phyloP scores from a whole-genome alignment of 2,329 filamentous ascomycete genomes.

The Xylariales sp. region DNA sequence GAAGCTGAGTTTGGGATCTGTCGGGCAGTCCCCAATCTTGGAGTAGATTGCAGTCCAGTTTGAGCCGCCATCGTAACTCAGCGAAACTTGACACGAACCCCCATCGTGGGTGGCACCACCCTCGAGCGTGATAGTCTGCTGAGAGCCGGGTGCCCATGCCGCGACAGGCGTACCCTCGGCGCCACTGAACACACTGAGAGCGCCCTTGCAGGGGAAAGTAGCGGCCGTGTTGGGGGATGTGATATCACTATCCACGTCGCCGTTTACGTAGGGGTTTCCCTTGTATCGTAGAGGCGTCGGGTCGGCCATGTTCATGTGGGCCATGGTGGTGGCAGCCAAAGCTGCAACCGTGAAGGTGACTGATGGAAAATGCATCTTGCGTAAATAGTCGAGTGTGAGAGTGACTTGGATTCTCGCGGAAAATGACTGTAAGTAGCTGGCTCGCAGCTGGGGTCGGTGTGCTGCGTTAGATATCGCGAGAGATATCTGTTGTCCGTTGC shows the following conservation, averaged over 20 bases:
- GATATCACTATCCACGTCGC: constrained; percentile 72
- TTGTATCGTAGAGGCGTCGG: constrained; percentile 51
- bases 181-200: constrained; percentile 44
- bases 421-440: constrained; percentile 10
- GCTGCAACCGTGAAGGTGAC: constrained; percentile 31
- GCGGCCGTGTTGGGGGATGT: constrained; percentile 56
- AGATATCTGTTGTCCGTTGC: too few relatives aligned
- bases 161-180: constrained; percentile 48
- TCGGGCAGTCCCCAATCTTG: constrained; percentile 33
- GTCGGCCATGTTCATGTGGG: constrained; percentile 52
- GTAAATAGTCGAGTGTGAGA: constrained; percentile 13
- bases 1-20: constrained; percentile 55
- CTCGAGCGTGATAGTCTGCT: constrained; percentile 58
- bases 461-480: too few relatives aligned
- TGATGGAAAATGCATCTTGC: constrained; percentile 37
- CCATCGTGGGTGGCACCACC: constrained; percentile 63
- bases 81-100: constrained; percentile 70
- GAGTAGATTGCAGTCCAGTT: constrained; percentile 59
- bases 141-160: constrained; percentile 57
- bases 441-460: too few relatives aligned
- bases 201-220: constrained; percentile 75
- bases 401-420: constrained; percentile 15
- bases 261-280: constrained; percentile 45
- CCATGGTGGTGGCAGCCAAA: constrained; percentile 40
- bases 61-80: constrained; percentile 67